Percentiles rank a stretch among this genome's conserved stretches.
Conservation (phyloP, 1,139 yeast species). For the Suhomyces taliae region DNA sequence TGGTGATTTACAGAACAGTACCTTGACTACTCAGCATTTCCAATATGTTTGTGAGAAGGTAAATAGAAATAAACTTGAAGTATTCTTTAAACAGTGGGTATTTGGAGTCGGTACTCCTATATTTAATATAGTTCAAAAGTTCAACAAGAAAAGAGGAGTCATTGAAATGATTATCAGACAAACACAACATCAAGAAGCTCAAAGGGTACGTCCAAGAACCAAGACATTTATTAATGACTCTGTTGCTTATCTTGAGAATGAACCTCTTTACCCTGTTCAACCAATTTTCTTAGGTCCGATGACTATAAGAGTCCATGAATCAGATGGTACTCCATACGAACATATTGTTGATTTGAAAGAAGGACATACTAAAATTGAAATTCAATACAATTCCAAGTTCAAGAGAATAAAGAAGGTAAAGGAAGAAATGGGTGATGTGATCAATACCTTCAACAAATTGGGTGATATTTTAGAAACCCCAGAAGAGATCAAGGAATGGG, state of each 20-base stretch:
- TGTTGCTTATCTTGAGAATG: slow-evolving; percentile 40
- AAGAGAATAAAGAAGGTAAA: slow-evolving; percentile 63
- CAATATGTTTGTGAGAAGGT: slow-evolving; percentile 93
- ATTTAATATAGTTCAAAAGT: slow-evolving; percentile 84
- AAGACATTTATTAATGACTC: slow-evolving; percentile 50
- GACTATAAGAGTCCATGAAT: slow-evolving; percentile 96
- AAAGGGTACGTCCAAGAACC: slow-evolving; percentile 32
- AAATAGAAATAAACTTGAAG: slow-evolving; percentile 78
- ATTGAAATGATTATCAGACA: slow-evolving; percentile 95
- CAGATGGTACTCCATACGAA: slow-evolving; percentile 99
- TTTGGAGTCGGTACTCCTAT: slow-evolving; percentile 86
- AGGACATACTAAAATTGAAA: slow-evolving; percentile 80
- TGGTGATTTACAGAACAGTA: slow-evolving; percentile 82
- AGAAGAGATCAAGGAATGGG: slow-evolving; percentile 69
- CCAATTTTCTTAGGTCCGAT: slow-evolving; percentile 84
- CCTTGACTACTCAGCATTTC: slow-evolving; percentile 78
- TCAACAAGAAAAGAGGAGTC: slow-evolving; percentile 90
- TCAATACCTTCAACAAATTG: slow-evolving; percentile 54
- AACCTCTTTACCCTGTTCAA: slow-evolving; percentile 39
- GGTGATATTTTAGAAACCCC: slow-evolving; percentile 75
- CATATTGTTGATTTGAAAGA: slow-evolving; percentile 94
- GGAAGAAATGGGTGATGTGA: slow-evolving; percentile 40
- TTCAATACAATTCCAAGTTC: slow-evolving; percentile 91
- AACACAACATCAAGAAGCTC: slow-evolving; percentile 67
- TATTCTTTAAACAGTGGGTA: slow-evolving; percentile 93